A percentile compares a stretch with the other conserved stretches of the same genome.
Conservation (phyloP, 2,329 filamentous ascomycete genomes). For the Cordyceps militaris region DNA sequence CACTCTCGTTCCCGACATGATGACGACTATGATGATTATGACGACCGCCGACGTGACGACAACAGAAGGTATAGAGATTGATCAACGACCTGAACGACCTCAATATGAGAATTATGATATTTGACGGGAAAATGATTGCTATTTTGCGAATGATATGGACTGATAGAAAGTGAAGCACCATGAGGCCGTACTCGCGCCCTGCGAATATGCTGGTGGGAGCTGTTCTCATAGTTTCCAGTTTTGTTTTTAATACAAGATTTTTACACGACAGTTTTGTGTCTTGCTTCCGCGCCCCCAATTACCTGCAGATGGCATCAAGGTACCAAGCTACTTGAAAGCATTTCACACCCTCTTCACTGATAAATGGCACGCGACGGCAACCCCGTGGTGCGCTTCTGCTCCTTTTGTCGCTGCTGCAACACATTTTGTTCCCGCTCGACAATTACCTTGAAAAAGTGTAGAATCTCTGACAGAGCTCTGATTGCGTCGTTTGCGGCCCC, state of each 20-base stretch:
- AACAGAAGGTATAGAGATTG: conserved; percentile 10
- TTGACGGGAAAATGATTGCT: background rate
- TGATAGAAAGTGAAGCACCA: background rate
- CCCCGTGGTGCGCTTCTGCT: conserved; percentile 4
- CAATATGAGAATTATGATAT: conserved; percentile 6
- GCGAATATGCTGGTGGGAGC: background rate
- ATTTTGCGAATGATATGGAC: background rate
- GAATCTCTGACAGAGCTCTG: conserved; percentile 41
- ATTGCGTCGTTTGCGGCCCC: conserved; percentile 38
- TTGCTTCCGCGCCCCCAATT: background rate
- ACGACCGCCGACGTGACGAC: conserved; percentile 13
- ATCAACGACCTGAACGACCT: conserved; percentile 13
- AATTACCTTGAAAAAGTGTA: conserved; percentile 47
- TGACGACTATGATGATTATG: conserved; percentile 14
- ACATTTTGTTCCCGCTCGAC: conserved; percentile 38
- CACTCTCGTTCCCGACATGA: background rate
- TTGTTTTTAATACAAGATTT: background rate
- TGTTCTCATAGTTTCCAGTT: background rate
- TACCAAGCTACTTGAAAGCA: background rate
- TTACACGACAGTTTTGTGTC: background rate
- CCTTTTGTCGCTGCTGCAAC: conserved; percentile 19
- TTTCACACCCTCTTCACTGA: background rate
- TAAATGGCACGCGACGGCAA: background rate
- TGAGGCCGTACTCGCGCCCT: background rate
- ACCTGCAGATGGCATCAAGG: background rate